Evolutionary conservation across 345 rosid species (phyloP).

Genomic region (Eucalyptus victrix): DNA sequence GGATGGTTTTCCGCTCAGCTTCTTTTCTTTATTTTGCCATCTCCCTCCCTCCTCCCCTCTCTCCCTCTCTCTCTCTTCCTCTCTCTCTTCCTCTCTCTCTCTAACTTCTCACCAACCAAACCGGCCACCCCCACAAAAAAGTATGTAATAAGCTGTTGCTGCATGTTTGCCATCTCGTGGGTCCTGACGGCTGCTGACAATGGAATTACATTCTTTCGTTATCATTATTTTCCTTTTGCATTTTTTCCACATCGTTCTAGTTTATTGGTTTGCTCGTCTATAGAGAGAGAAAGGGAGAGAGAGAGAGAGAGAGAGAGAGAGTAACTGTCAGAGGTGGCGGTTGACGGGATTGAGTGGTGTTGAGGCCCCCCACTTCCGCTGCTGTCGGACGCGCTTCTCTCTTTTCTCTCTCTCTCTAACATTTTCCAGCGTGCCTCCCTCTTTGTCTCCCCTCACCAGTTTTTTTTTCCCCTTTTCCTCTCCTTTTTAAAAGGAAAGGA

Average conservation of each 20-base stretch:
- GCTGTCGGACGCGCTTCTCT: slow-evolving; percentile 19
- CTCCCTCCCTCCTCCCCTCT: background rate
- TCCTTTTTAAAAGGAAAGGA: background rate
- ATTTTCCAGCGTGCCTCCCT: background rate
- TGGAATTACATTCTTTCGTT: background rate
- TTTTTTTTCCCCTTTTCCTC: background rate
- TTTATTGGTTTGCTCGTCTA: background rate
- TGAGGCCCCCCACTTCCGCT: slow-evolving; percentile 22
- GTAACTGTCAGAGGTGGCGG: background rate
- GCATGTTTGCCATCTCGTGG: background rate
- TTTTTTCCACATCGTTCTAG: background rate
- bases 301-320: slow-evolving; percentile 1
- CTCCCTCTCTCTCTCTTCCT: background rate
- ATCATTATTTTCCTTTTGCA: background rate
- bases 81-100: background rate
- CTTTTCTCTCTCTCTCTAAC: background rate
- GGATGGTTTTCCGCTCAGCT: background rate
- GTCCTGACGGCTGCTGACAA: background rate
- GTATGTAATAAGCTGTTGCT: background rate
- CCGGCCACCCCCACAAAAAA: background rate
- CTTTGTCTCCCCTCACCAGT: background rate
- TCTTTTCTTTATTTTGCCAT: background rate
- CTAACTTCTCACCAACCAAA: background rate
- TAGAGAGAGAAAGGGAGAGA: background rate
- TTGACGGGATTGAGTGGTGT: background rate